Evolutionary conservation across 140 eudicot genomes (phyloP), one percentile per base, ranked within the genome.

Genomic region (Eryngium alpinum): DNA sequence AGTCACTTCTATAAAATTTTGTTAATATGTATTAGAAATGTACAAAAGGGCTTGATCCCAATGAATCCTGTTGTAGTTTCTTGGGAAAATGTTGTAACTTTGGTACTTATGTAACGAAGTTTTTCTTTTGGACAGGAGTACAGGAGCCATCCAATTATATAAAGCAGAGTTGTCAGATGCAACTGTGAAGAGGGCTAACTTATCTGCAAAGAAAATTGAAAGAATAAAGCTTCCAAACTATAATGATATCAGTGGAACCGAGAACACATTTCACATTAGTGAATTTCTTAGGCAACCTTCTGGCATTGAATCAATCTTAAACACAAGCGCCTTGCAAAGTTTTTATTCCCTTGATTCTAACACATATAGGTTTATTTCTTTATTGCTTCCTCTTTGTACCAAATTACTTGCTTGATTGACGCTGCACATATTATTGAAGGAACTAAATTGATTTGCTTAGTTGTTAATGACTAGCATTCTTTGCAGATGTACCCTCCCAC

Each of bases 271-370:
- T 86, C 94, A 85, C 69, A 80, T 94, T 14, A 87, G 84, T 60
- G 90, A 94, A 65, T 94, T 94, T 89, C 78, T 94, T 53, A 84
- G 89, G 62, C 96, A 94, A 53, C 94, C 96, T n/a, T 90, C 94
- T 74, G 98, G 97, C 17, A 78, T 90, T 57, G 90, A 92, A 84
- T 89, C 98, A 71, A 88, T 94, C 31, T 79, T 94, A 80, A 94
- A 92, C 57, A 87, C 89, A 28, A 84, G 83, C 24, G 94, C 94
- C 60, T 82, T 94, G 75, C 89, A 88, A 84, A 90, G 85, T 56
- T 90, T 81, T 84, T 88, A 88, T 80, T 84, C 86, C 57, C 88
- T 94, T 57, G 97, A 86, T 84, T 75, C 92, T 43, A 92, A 94
- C 80, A 86, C 88, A 66, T 94, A 90, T 91, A 92, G 98, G 98